Conservation (phyloP, 192 early-diverging fungal genomes). For the Paraglomus brasilianum region DNA sequence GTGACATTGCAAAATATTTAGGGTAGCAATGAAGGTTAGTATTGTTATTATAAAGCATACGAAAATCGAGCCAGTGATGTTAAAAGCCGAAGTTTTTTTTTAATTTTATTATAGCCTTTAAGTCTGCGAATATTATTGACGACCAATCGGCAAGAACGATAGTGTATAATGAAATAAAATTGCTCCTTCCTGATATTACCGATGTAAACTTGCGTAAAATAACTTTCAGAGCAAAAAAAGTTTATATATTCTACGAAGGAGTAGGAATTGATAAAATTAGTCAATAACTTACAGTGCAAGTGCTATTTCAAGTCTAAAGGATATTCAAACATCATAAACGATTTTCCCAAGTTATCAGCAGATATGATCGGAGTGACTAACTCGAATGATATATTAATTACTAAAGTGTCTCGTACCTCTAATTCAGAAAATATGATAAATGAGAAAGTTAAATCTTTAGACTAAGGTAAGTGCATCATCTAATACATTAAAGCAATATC, state of each 20-base stretch:
- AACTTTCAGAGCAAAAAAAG: constrained; percentile 16
- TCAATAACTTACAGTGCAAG: neutral
- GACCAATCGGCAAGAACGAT: constrained; percentile 9
- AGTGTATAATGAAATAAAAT: constrained; percentile 19
- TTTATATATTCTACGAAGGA: neutral
- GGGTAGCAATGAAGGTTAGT: constrained; percentile 28
- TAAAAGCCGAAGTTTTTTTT: neutral
- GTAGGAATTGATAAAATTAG: constrained; percentile 18
- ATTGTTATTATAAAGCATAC: constrained; percentile 14
- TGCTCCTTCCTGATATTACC: constrained; percentile 13
- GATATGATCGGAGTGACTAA: constrained; percentile 9
- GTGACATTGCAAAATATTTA: constrained; percentile 9
- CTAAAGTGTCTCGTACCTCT: constrained; percentile 2
- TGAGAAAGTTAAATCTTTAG: neutral
- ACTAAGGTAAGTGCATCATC: neutral
- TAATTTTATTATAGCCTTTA: too few species aligned
- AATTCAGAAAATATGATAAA: neutral
- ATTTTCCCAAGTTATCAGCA: neutral
- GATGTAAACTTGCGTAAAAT: constrained; percentile 20
- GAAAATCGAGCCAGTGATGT: neutral
- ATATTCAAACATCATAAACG: neutral
- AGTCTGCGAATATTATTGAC: constrained; percentile 1
- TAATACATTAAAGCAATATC: constrained; percentile 23
- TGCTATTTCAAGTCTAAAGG: constrained; percentile 11
- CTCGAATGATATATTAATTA: constrained; percentile 4